Evolutionary conservation across 23 red algal genomes (phyloP).

Genomic region (Gracilariopsis chorda): DNA sequence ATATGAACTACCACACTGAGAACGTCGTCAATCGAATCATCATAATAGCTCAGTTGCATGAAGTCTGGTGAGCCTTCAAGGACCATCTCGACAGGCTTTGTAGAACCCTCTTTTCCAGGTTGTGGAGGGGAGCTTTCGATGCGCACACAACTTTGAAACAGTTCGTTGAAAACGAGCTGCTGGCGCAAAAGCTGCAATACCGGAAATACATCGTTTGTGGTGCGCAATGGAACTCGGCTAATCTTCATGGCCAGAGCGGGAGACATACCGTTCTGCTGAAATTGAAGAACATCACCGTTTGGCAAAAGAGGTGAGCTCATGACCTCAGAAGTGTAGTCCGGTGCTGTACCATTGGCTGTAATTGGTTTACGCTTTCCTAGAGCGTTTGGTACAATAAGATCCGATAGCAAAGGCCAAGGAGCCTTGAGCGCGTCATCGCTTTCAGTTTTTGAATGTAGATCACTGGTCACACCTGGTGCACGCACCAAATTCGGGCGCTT

Average conservation of each 20-base stretch:
- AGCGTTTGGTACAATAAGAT: background rate
- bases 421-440: background rate
- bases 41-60: conserved; percentile 42
- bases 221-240: conserved; percentile 30
- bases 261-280: conserved; percentile 22
- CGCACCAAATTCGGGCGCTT: background rate
- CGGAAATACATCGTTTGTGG: conserved; percentile 29
- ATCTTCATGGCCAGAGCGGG: conserved; percentile 22
- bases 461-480: background rate
- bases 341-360: background rate
- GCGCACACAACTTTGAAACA: conserved; percentile 57
- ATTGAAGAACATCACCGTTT: conserved; percentile 24
- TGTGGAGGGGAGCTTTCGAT: background rate
- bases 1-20: conserved; percentile 44
- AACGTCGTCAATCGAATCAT: conserved; percentile 22
- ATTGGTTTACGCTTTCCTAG: background rate
- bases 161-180: conserved; percentile 62
- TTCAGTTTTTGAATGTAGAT: background rate
- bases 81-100: conserved; percentile 45
- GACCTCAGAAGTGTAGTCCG: background rate
- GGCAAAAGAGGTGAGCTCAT: conserved; percentile 10
- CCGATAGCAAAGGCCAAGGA: conserved; percentile 14
- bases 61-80: conserved; percentile 39
- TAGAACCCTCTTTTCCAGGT: background rate
- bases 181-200: conserved; percentile 40